Evolutionary conservation across 2,329 filamentous ascomycete species (phyloP).

Genomic region (Dactylonectria macrodidyma): DNA sequence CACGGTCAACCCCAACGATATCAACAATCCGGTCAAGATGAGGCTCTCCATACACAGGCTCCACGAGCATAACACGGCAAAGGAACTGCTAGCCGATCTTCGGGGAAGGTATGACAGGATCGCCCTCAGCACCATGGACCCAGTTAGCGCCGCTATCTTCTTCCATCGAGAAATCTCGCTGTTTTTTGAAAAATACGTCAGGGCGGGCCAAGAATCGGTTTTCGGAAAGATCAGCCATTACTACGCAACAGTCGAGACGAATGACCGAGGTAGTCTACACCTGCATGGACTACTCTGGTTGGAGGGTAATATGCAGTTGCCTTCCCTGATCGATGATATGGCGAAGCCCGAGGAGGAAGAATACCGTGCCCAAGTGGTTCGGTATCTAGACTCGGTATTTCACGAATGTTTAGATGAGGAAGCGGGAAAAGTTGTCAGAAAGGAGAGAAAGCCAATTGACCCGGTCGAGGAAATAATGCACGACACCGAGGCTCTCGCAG

Average conservation of each 20-base stretch:
- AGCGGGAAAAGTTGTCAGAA: background rate
- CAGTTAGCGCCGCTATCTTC: conserved; percentile 29
- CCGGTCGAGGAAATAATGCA: background rate
- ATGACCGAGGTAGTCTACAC: conserved; percentile 1
- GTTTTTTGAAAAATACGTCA: conserved; percentile 3
- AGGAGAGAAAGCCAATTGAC: background rate
- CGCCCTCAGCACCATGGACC: conserved; percentile 8
- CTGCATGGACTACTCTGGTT: conserved; percentile 1
- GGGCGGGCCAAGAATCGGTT: conserved; percentile 2
- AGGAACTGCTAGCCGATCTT: too few species aligned
- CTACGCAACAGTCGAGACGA: background rate
- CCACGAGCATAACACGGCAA: background rate
- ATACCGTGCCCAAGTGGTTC: conserved; percentile 8
- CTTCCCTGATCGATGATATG: background rate
- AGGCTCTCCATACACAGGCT: conserved; percentile 25
- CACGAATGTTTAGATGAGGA: conserved; percentile 15
- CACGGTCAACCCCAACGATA: conserved; percentile 28
- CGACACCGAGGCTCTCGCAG: background rate
- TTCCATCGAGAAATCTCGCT: conserved; percentile 15
- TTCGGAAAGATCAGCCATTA: conserved; percentile 1
- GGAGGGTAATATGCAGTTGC: background rate
- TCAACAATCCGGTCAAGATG: conserved; percentile 33
- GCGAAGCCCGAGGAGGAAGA: background rate
- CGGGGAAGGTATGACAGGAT: too few species aligned
- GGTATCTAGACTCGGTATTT: conserved; percentile 25